Evolutionary conservation across 176 grass and related monocot species (phyloP), one percentile per base, ranked within the genome.

Genomic region (Ensete ventricosum): DNA sequence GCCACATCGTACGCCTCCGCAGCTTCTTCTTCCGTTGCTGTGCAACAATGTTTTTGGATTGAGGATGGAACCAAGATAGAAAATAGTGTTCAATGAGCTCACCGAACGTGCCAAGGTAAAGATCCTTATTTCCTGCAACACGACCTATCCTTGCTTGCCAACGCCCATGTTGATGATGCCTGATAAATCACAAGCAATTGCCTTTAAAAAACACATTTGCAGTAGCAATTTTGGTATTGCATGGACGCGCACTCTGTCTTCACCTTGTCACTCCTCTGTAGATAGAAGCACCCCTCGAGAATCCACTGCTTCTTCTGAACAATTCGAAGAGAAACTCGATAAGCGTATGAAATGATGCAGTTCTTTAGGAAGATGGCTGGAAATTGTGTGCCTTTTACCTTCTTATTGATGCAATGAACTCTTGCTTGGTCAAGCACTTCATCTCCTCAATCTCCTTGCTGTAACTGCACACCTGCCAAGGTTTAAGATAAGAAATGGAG

Each of bases 71-170:
- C 5, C 34, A 0, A 21, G 34, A 6, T 43, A 43, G 34, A 43
- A 43, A 43, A 43, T 4, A 43, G 34, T 43, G 34, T 43, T 43
- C 34, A 43, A 4, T 6, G 6, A 43, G 34, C 87, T 83, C 79
- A 93, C 90, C 82, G 52, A 98, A 98, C 14, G 95, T 98, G 16
- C 95, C 95, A 3, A 98, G 90, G 64, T 98, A 98, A 73, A 98
- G 86, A 79, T 98, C 95, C 77, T 98, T 98, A 68, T 98, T 98
- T 34, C 95, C 95, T 25, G 95, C 90, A 73, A 93, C 95, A 73
- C 90, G 90, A 53, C 95, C 95, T 34, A 98, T 98, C 70, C 95
- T 89, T 87, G 95, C 95, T 75, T 98, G 95, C 95, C 95, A 98
- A 21, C 90, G 82, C 29, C 95, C 95, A 78, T 98, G 84, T 83